Evolutionary conservation across 179 eudicot genomes (phyloP).

Genomic region (Beta lomatogona): DNA sequence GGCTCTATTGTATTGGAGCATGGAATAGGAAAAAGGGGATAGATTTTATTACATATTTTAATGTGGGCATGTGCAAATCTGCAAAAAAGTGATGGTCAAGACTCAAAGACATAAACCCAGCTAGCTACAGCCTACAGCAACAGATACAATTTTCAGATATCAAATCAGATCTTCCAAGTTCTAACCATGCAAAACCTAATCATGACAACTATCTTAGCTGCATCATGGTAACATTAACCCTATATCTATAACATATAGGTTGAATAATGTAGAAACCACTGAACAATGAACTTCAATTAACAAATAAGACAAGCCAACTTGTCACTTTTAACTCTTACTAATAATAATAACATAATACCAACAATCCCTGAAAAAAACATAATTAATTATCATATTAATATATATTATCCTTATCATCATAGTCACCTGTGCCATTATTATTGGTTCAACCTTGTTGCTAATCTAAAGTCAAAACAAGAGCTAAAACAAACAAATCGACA

Average conservation of each 20-base stretch:
- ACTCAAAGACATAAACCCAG: constrained; percentile 10
- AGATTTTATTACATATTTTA: constrained; percentile 11
- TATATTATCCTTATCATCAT: constrained; percentile 1
- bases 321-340: constrained; percentile 15
- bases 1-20: constrained; percentile 25
- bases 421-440: constrained; percentile 3
- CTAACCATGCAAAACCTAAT: constrained; percentile 10
- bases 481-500: background rate
- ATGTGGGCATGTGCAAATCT: constrained; percentile 26
- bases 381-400: background rate
- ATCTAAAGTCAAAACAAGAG: constrained; percentile 21
- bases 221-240: constrained; percentile 8
- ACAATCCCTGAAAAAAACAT: constrained; percentile 5
- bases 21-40: constrained; percentile 18
- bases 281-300: background rate
- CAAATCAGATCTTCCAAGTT: constrained; percentile 21
- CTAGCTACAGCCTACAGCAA: constrained; percentile 13
- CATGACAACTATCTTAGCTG: constrained; percentile 5
- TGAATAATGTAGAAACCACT: background rate
- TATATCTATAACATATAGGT: background rate
- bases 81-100: constrained; percentile 24
- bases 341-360: background rate
- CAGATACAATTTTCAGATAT: constrained; percentile 1
- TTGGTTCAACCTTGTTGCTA: background rate
- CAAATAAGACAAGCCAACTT: constrained; percentile 15